Conservation (phyloP, 306 rosid genomes). For the Fagus crenata region DNA sequence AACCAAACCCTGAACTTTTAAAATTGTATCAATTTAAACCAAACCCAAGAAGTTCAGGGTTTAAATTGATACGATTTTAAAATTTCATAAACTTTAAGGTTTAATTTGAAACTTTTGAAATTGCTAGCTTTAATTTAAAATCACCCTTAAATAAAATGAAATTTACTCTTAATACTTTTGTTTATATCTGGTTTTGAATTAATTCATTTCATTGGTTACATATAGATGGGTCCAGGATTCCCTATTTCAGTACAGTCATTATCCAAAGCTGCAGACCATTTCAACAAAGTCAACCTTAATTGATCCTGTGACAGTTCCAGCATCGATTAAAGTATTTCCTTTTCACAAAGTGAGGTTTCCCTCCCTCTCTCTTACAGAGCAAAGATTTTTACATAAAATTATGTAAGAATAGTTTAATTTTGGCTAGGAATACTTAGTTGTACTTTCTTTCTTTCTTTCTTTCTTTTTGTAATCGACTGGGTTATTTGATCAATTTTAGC, state of each 20-base stretch:
- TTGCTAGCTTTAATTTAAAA: too few relatives aligned
- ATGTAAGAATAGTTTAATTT: slow-evolving; percentile 9
- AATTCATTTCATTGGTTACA: slow-evolving; percentile 17
- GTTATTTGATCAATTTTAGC: background rate
- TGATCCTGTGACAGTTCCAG: slow-evolving; percentile 27
- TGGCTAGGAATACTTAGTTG: background rate
- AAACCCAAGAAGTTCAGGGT: too few relatives aligned
- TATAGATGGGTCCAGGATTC: slow-evolving; percentile 92
- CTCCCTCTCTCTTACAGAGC: background rate
- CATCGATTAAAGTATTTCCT: background rate
- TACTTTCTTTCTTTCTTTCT: background rate
- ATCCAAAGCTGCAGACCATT: slow-evolving; percentile 90
- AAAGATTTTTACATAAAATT: background rate
- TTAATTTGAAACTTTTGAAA: too few relatives aligned
- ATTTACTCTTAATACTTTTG: too few relatives aligned
- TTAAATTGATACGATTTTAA: too few relatives aligned
- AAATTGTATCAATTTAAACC: too few relatives aligned
- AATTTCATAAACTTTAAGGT: too few relatives aligned
- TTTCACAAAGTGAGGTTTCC: background rate
- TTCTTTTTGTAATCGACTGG: background rate
- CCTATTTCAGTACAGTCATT: slow-evolving; percentile 83
- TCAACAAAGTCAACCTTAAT: slow-evolving; percentile 61
- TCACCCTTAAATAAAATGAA: too few relatives aligned
- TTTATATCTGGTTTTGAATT: background rate
- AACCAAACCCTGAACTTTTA: too few relatives aligned